A percentile compares a stretch with the other conserved stretches of the same genome.
Evolutionary conservation across 78 protist species (phyloP).

Genomic region (Speleostelium caveatum): DNA sequence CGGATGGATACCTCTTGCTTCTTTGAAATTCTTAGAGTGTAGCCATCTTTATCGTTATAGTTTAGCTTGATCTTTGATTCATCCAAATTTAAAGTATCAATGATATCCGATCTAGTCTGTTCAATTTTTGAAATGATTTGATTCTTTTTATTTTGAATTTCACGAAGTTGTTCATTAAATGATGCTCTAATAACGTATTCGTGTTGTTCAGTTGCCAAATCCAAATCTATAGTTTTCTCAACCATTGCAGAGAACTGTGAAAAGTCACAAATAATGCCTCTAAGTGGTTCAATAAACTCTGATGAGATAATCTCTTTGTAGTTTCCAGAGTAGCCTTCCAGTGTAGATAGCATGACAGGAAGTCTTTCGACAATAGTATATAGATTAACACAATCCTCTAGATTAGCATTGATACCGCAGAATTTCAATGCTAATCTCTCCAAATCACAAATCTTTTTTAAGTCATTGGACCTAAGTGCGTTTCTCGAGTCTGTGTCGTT

Average conservation of each 20-base stretch:
- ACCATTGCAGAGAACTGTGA: conserved; percentile 74
- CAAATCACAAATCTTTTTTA: conserved; percentile 75
- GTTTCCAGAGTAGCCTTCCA: neutral
- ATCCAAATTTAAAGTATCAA: conserved; percentile 25
- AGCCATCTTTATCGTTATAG: conserved; percentile 53
- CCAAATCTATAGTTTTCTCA: conserved; percentile 90
- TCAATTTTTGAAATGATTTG: conserved; percentile 23
- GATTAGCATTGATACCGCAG: conserved; percentile 40
- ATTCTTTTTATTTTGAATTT: neutral
- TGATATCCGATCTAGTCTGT: neutral
- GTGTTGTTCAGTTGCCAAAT: conserved; percentile 48
- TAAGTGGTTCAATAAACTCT: conserved; percentile 28
- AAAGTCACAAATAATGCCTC: conserved; percentile 2
- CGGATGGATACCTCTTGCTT: conserved; percentile 86
- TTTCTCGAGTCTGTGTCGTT: conserved; percentile 37
- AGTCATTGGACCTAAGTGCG: conserved; percentile 37
- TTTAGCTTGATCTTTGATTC: conserved; percentile 44
- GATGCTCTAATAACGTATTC: conserved; percentile 88
- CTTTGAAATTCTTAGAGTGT: conserved; percentile 29
- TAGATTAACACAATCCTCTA: conserved; percentile 80
- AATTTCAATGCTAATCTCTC: conserved; percentile 61
- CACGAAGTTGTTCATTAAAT: conserved; percentile 78
- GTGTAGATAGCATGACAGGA: conserved; percentile 22
- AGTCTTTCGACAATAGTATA: conserved; percentile 34
- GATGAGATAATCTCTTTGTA: conserved; percentile 11